These are phyloP conservation scores for Phytophthora rubi DNA, from an alignment of 352 stramenopile genomes.

Conservation along the genomic window DNA sequence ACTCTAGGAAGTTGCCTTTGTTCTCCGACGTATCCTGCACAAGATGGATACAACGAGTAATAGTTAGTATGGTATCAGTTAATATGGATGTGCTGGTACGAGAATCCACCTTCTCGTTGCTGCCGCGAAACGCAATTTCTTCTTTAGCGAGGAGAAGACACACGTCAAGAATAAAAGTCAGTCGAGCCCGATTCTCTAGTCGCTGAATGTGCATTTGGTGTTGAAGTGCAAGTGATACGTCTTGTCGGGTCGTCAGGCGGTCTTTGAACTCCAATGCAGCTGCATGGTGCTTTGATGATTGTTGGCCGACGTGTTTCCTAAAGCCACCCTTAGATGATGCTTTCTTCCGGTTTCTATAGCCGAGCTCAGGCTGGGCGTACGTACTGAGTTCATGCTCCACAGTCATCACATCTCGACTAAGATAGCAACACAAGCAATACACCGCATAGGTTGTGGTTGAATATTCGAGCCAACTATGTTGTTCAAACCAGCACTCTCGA, in stretches of 20 bases:
- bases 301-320: neutral
- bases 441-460: neutral
- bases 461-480: neutral
- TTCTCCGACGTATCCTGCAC: neutral
- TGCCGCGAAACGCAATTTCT: neutral
- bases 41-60: neutral
- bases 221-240: neutral
- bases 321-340: neutral
- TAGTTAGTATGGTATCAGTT: neutral
- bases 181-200: neutral
- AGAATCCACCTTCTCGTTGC: neutral
- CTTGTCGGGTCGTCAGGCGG: too few species aligned
- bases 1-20: neutral
- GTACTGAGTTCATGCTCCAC: neutral
- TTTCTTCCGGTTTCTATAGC: neutral
- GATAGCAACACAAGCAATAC: neutral
- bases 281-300: neutral
- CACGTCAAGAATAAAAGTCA: neutral
- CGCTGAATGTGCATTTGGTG: neutral
- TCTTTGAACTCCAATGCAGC: neutral
- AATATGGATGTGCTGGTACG: neutral
- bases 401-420: neutral
- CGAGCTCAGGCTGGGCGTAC: neutral
- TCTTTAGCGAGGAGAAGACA: neutral
- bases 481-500: too few species aligned